Evolutionary conservation across 1,284 basidiomycete species (phyloP).

Genomic region (Moesziomyces parantarcticus): DNA sequence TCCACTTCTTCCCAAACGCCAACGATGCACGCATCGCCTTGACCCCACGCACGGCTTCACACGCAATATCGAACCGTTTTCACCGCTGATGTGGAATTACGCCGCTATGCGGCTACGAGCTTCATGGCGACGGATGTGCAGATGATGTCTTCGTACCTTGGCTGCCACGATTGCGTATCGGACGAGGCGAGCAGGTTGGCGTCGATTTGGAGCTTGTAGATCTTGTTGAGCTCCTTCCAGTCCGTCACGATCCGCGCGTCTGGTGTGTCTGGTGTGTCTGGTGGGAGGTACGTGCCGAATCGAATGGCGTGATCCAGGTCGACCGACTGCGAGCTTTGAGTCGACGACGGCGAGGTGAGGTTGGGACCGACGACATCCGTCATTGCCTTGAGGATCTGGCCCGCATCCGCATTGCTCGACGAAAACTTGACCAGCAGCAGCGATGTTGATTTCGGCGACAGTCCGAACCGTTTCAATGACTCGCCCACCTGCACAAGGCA

Average conservation of each 20-base stretch:
- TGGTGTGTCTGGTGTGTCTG: not conserved
- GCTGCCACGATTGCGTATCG: constrained; percentile 1
- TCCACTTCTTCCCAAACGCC: too few species aligned
- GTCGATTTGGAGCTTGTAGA: constrained; percentile 50
- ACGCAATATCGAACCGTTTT: constrained; percentile 1
- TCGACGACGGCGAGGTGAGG: constrained; percentile 12
- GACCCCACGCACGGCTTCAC: not conserved
- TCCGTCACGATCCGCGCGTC: constrained; percentile 43
- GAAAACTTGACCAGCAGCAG: constrained; percentile 46
- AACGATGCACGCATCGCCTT: too few species aligned
- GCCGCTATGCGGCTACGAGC: constrained; percentile 25
- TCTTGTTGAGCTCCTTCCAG: constrained; percentile 51
- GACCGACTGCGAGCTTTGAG: not conserved
- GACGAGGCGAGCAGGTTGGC: constrained; percentile 5
- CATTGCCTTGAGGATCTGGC: constrained; percentile 25
- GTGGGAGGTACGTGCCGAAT: constrained; percentile 1
- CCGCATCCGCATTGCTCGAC: constrained; percentile 7
- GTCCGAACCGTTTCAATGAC: constrained; percentile 47
- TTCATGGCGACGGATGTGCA: constrained; percentile 52
- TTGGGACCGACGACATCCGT: constrained; percentile 23
- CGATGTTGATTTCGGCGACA: constrained; percentile 31
- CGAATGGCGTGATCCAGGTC: constrained; percentile 38
- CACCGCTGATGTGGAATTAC: not conserved
- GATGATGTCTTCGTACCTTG: constrained; percentile 36
- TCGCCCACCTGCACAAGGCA: constrained; percentile 39